Conservation (phyloP, 345 rosid genomes). For the Rhodamnia argentea region DNA sequence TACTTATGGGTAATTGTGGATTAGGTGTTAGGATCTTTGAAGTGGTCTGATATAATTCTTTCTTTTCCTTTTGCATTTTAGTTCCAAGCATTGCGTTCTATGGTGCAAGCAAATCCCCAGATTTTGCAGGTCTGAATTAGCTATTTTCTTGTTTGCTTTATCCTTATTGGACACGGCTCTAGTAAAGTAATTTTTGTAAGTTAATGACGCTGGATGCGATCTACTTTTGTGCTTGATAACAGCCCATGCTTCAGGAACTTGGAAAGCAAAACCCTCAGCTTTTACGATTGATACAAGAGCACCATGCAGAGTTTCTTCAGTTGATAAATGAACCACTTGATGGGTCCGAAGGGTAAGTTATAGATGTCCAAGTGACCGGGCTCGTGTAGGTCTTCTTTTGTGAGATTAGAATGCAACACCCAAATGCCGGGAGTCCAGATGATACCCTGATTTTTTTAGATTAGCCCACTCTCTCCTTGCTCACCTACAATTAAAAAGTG, state of each 20-base stretch:
- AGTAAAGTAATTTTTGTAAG: background rate
- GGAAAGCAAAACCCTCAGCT: constrained; percentile 98
- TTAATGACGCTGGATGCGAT: background rate
- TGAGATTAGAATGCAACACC: background rate
- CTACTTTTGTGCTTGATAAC: constrained; percentile 3
- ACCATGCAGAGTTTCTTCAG: constrained; percentile 88
- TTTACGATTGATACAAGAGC: constrained; percentile 83
- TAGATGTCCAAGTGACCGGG: background rate
- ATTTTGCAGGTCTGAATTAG: constrained; percentile 62
- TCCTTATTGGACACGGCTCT: background rate
- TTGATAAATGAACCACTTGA: constrained; percentile 89
- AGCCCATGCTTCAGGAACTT: constrained; percentile 99
- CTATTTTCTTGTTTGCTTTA: background rate
- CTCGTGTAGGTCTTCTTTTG: background rate
- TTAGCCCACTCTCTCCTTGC: background rate
- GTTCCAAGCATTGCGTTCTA: constrained; percentile 90
- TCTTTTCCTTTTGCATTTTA: constrained; percentile 8
- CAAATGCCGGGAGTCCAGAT: background rate
- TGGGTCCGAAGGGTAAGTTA: constrained; percentile 85
- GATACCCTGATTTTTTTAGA: background rate
- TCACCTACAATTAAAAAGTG: background rate
- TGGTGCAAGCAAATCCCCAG: constrained; percentile 97
- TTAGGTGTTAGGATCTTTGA: background rate
- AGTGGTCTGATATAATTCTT: background rate
- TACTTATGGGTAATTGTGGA: background rate